These are phyloP conservation scores for Apiospora malaysiana DNA, from an alignment of 2,329 filamentous ascomycete species.

Conservation along the genomic window DNA sequence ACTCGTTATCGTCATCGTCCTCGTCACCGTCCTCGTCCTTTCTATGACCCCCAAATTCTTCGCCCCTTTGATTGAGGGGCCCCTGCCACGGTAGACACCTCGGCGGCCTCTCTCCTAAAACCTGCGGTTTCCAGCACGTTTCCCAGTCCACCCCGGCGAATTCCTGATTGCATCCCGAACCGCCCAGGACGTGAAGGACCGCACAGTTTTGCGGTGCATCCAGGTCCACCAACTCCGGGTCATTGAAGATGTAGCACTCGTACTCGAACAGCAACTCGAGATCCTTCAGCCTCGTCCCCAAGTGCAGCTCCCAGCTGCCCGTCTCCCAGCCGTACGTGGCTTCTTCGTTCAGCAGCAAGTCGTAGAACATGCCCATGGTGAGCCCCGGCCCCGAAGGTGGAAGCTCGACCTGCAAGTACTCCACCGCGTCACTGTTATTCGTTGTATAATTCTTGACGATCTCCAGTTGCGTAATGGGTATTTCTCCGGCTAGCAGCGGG, in stretches of 20 bases:
- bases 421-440: conserved; percentile 26
- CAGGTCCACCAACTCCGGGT: conserved; percentile 29
- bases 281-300: conserved; percentile 30
- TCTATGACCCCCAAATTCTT: neutral
- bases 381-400: conserved; percentile 23
- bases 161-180: neutral
- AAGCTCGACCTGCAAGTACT: conserved; percentile 33
- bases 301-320: conserved; percentile 31
- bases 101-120: conserved; percentile 1
- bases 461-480: conserved; percentile 31
- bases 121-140: neutral
- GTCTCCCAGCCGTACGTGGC: conserved; percentile 30
- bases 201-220: conserved; percentile 30
- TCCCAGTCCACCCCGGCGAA: neutral
- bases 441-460: conserved; percentile 16
- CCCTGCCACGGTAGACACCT: conserved; percentile 18
- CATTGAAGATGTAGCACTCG: conserved; percentile 31
- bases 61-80: neutral
- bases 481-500: conserved; percentile 28
- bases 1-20: neutral
- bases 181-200: conserved; percentile 31
- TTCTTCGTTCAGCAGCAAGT: conserved; percentile 30
- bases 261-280: conserved; percentile 31
- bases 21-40: neutral
- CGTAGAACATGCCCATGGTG: conserved; percentile 33